Evolutionary conservation across 2,329 filamentous ascomycete species (phyloP), one percentile per base, ranked within the genome.

Genomic region (Arthroderma uncinatum): DNA sequence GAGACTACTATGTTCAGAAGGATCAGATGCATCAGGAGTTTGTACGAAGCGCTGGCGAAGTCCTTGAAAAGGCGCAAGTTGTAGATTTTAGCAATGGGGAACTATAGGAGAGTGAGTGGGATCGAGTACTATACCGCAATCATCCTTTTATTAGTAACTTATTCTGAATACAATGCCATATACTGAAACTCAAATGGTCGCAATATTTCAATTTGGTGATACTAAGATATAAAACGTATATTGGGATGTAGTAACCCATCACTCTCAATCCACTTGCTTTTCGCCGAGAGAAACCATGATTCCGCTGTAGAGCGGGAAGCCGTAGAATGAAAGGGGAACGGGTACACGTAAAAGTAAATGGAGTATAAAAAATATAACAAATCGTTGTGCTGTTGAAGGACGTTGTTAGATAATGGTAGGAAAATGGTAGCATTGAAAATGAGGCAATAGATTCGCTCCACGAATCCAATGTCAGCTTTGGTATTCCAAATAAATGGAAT

Each of bases 1-100:
- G 85, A 50, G 78, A 83, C 59, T 89, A 87, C 64, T 90, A 89
- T 66, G 70, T 86, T 5, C 69, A 79, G 54, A 71, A 81, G 30
- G 86, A 90, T 63, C 82, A 83, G 1, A 78, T 71, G 7, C 86
- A 89, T 66, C 70, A 76, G 36, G 79, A 69, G 0, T 88, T 87
- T 62, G 73, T 81, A n/a, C 71, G 77, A 57, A 76, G 62, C 25
- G 40, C 71, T 2, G 58, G 53, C 7, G 68, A 62, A 2, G 23
- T 71, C 2, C 14, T 71, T 4, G 67, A 70, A 42, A 72, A 70
- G 53, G 68, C 59, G 0, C 70, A 71, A 48, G 70, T 66, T 2
- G 60, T 73, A 58, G 71, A 73, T 60, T 73, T 69, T 55, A 65
- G 62, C 0, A 44, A 62, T 16, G 61, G 67, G 2, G 61, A 62